Evolutionary conservation across 2,329 filamentous ascomycete genomes (phyloP), one percentile per base, ranked within the genome.

Genomic region (Botrytis deweyae): DNA sequence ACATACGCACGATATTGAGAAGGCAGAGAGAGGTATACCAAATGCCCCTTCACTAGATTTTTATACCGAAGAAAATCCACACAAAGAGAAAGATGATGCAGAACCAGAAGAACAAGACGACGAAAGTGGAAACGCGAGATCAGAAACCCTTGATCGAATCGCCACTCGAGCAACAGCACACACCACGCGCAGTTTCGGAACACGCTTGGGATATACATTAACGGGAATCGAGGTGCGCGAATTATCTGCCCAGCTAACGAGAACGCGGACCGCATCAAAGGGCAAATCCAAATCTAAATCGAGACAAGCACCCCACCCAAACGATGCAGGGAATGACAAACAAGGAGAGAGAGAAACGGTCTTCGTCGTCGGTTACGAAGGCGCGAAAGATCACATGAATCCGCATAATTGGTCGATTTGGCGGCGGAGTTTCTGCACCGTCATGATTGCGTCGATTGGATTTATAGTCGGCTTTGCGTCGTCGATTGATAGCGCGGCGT

Each of bases 401-500:
- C 52, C 52, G 52, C 52, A 58, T 58, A 58, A 58, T 58, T 58
- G 52, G 52, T 58, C 52, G 14, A 6, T 58, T 0, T 29, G n/a
- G n/a, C 52, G 52, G 8, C n/a, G 52, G 8, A n/a, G 52, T 9
- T 33, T 58, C 52, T 58, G 52, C 1, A 58, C 52, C 14, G 9
- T 58, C 3, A 58, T 58, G 52, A 58, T 58, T 58, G 52, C 52
- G 4, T 58, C 52, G 52, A 58, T 58, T 9, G 52, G 52, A 4
- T 58, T 58, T 9, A 58, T 33, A 18, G 52, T 58, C 0, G 52
- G 52, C 1, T 58, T 58, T 58, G 52, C 52, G 16, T 58, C 52
- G 14, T 58, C 52, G 52, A 58, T 58, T 29, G 87, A 89, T 72
- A 85, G 86, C 0, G 83, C 83, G 0, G 85, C 86, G 1, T 75